Evolutionary conservation across 768 basidiomycete species (phyloP), one percentile per base, ranked within the genome.

Genomic region (Hygrocybe punicea): DNA sequence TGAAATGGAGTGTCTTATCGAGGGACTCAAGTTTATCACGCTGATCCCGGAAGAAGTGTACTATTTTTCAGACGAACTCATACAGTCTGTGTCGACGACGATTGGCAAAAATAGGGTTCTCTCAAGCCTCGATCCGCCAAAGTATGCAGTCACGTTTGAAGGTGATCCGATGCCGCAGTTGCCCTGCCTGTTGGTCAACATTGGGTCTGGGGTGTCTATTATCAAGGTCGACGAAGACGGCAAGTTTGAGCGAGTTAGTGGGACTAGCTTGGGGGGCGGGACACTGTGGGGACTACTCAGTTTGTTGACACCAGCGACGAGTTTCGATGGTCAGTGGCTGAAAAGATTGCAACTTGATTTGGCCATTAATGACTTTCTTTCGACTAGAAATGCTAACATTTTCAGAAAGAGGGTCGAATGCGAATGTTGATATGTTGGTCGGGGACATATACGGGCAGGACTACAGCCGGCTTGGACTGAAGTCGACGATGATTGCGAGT

Each of bases 391-490:
- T 99, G 96, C 78, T 99, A 62, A 83, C 85, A 7, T 79, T 99
- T 19, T 97, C 97, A 0, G 97, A 99, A 73, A 71, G 82, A 67
- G 97, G 97, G 37, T 92, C 97, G 73, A 98, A 99, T 68, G 84
- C 90, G 42, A 80, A 81, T 5, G 95, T 98, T 13, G 97, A 99
- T 71, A 98, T 98, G 96, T 86, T 98, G 48, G 95, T 99, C 45
- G 96, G 97, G 35, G 97, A 99, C 74, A 99, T 99, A 63, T 99
- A 97, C 70, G 93, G 97, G n/a, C 89, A 92, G 63, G 97, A 98
- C 75, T 98, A 98, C 75, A 86, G 83, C 71, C 88, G 89, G 59
- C 84, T 99, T 35, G 97, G 97, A 16, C 84, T 99, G 55, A 98
- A 98, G 73, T 97, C 95, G 35, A 95, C 92, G 7, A 97, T 90